Evolutionary conservation across 331 rosid species (phyloP), one percentile per base, ranked within the genome.

Genomic region (Quercus lobata): DNA sequence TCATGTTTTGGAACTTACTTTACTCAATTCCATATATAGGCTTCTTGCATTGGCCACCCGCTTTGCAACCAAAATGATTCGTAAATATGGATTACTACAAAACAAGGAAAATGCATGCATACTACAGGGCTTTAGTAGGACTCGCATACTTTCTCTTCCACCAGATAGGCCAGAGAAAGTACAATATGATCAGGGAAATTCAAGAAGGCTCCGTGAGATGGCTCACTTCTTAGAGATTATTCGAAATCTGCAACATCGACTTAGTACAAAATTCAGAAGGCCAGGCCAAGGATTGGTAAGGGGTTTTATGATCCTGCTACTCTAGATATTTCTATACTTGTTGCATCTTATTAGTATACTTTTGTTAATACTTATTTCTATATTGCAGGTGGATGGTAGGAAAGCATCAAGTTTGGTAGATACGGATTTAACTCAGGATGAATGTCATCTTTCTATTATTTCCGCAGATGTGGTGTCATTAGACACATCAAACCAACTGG

Each of bases 211-310:
- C 53, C 70, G 75, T 83, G 97, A 95, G 88, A 91, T 95, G 95
- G 91, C 98, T 82, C 92, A 82, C 76, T 92, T 92, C 85, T 88
- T 95, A 95, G 98, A 92, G 91, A 91, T 89, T 78, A 90, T 91
- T 71, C 90, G 98, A 77, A 92, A 90, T 82, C 90, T 95, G 80
- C 97, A 90, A 79, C 77, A 84, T 80, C 89, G 87, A 79, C 96
- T 91, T 80, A 87, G 81, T 83, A 84, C 94, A 72, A 90, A 82
- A 81, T 89, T 90, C 75, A 93, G 85, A 84, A 92, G 87, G 91
- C 97, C 87, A 54, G 78, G 86, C 80, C 91, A 88, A 83, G 94
- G 89, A 84, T 80, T 76, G 93, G 97, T 92, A 91, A 65, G 91
- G 53, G 68, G 30, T 80, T 68, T 55, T 57, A 10, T 58, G 24